Conservation (phyloP, 1,284 basidiomycete species). For the Polyporus tsugae region DNA sequence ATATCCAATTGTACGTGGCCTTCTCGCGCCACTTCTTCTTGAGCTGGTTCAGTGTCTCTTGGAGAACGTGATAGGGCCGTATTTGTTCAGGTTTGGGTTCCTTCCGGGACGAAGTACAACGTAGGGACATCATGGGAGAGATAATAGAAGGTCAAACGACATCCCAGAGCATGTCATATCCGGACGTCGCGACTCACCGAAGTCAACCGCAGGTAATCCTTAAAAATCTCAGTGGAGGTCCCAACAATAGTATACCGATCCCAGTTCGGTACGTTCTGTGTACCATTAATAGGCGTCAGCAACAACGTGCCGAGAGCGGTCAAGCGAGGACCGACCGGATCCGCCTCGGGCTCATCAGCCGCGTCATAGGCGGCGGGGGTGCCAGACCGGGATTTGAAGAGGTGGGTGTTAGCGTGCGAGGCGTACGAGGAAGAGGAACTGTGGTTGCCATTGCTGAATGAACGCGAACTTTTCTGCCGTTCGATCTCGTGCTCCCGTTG, state of each 20-base stretch:
- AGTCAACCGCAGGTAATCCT: slow-evolving; percentile 95
- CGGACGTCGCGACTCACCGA: slow-evolving; percentile 62
- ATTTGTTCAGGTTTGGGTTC: slow-evolving; percentile 96
- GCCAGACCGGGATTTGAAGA: slow-evolving; percentile 57
- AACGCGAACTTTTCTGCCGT: slow-evolving; percentile 60
- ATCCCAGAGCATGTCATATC: slow-evolving; percentile 15
- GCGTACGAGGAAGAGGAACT: slow-evolving; percentile 49
- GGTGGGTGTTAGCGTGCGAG: slow-evolving; percentile 59
- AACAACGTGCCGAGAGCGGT: slow-evolving; percentile 19
- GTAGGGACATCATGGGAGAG: background rate
- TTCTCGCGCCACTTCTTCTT: slow-evolving; percentile 92
- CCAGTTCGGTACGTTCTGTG: slow-evolving; percentile 96
- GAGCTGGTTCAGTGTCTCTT: slow-evolving; percentile 87
- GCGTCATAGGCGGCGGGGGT: slow-evolving; percentile 50
- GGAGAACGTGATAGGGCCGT: slow-evolving; percentile 86
- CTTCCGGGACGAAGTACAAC: slow-evolving; percentile 47
- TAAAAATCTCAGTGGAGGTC: slow-evolving; percentile 89
- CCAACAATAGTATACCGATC: slow-evolving; percentile 96
- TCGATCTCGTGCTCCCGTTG: slow-evolving; percentile 85
- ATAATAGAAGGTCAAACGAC: slow-evolving; percentile 9
- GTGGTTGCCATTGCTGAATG: slow-evolving; percentile 39
- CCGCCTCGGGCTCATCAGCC: slow-evolving; percentile 72
- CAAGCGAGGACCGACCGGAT: slow-evolving; percentile 61
- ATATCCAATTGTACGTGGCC: slow-evolving; percentile 91
- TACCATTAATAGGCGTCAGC: slow-evolving; percentile 4